Evolutionary conservation across 257 asterid genomes (phyloP).

Genomic region (Solanum chaucha): DNA sequence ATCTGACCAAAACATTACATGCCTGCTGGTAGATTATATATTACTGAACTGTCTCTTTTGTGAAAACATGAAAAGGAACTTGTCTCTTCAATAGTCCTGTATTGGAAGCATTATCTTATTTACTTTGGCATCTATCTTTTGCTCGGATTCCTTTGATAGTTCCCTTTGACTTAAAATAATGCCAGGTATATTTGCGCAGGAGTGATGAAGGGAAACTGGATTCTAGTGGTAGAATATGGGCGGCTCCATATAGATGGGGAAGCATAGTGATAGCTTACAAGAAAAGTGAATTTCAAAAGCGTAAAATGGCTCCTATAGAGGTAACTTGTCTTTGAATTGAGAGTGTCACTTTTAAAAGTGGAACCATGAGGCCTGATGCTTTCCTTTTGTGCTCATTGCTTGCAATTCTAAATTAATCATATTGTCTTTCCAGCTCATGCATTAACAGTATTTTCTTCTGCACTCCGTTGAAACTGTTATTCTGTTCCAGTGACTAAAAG

Average conservation of each 20-base stretch:
- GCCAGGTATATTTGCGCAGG: constrained; percentile 98
- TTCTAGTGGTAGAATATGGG: constrained; percentile 72
- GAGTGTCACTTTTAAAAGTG: background rate
- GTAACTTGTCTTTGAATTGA: constrained; percentile 17
- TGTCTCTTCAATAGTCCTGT: background rate
- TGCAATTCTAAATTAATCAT: background rate
- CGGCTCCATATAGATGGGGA: constrained; percentile 95
- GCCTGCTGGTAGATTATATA: background rate
- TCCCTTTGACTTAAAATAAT: constrained; percentile 41
- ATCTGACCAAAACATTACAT: background rate
- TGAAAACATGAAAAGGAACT: background rate
- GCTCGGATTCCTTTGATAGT: constrained; percentile 13
- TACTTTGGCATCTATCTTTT: background rate
- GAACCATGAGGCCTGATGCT: background rate
- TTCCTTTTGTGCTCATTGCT: background rate
- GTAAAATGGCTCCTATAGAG: constrained; percentile 62
- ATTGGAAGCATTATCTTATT: background rate
- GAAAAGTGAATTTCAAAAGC: constrained; percentile 58
- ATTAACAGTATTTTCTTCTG: background rate
- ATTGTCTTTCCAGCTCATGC: background rate
- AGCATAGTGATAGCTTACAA: constrained; percentile 90
- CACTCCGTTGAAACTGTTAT: background rate
- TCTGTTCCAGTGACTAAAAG: background rate
- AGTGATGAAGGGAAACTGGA: constrained; percentile 65
- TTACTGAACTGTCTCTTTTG: background rate